phyloP scores from a whole-genome alignment of 2,329 filamentous ascomycete species.

The Ceratocystis lukuohia region DNA sequence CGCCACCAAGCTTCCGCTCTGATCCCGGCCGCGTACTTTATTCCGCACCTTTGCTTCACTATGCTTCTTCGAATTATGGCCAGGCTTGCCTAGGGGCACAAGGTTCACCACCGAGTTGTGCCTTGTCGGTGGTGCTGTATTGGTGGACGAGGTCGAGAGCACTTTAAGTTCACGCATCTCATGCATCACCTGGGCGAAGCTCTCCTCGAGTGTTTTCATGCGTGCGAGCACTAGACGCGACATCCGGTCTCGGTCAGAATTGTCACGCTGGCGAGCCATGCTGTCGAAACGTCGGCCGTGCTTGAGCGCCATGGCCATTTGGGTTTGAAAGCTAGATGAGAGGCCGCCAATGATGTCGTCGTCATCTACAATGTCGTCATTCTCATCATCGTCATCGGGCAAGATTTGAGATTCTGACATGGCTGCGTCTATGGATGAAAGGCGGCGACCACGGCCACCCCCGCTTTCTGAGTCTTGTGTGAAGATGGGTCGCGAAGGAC shows the following conservation, averaged over 20 bases:
- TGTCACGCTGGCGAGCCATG: constrained; percentile 29
- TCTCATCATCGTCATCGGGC: constrained; percentile 29
- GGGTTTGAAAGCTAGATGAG: constrained; percentile 66
- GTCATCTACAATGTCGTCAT: background rate
- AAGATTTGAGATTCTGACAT: constrained; percentile 57
- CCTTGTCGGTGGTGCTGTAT: constrained; percentile 34
- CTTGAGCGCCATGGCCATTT: constrained; percentile 61
- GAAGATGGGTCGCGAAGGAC: constrained; percentile 12
- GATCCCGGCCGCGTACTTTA: constrained; percentile 11
- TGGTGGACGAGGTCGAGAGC: constrained; percentile 26
- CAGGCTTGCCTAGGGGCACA: background rate
- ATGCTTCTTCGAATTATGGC: background rate
- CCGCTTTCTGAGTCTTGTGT: constrained; percentile 6
- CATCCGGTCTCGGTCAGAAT: constrained; percentile 51
- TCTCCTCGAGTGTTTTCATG: constrained; percentile 88
- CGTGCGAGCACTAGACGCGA: constrained; percentile 69
- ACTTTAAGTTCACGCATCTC: constrained; percentile 57
- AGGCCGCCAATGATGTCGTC: constrained; percentile 50
- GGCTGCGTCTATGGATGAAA: constrained; percentile 58
- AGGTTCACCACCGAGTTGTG: constrained; percentile 34
- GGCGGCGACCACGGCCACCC: constrained; percentile 28
- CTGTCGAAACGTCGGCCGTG: constrained; percentile 37
- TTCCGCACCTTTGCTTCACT: background rate
- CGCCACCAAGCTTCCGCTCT: background rate
- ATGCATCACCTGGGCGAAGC: constrained; percentile 72